Conservation (phyloP, 2,329 filamentous ascomycete species). For the Berkeleyomyces rouxiae region DNA sequence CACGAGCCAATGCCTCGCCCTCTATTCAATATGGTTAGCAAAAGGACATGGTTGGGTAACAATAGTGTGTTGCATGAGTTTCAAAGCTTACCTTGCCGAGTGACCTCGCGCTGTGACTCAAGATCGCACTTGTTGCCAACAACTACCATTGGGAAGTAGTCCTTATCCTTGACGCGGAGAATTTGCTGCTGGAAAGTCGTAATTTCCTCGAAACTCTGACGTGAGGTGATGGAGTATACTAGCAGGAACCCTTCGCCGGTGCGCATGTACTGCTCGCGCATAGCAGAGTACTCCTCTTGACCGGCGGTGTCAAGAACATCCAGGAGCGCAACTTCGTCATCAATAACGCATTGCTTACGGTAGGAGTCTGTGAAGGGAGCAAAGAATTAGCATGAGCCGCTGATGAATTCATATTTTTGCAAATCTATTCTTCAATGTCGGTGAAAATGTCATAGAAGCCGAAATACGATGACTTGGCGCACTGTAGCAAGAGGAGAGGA, state of each 20-base stretch:
- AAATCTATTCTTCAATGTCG: not conserved
- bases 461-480: too few relatives aligned
- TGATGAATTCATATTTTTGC: not conserved
- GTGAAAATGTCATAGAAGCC: too few relatives aligned
- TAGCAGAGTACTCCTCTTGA: constrained; percentile 97
- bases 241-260: constrained; percentile 95
- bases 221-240: constrained; percentile 94
- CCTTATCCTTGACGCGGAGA: constrained; percentile 95
- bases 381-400: not conserved
- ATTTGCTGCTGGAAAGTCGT: constrained; percentile 98
- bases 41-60: not conserved
- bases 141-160: constrained; percentile 98
- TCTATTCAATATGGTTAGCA: constrained; percentile 35
- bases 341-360: constrained; percentile 98
- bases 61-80: not conserved
- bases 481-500: too few relatives aligned
- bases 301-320: constrained; percentile 97
- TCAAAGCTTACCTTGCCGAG: constrained; percentile 58
- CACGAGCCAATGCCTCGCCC: constrained; percentile 69
- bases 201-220: constrained; percentile 96
- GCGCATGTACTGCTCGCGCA: constrained; percentile 99
- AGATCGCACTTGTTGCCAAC: constrained; percentile 99
- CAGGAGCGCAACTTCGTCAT: constrained; percentile 92
- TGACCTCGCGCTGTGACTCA: constrained; percentile 79
- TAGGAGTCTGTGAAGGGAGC: constrained; percentile 61